Base-by-base conservation (phyloP, 129 eudicot genomes). In the Ambrosia artemisiifolia region DNA sequence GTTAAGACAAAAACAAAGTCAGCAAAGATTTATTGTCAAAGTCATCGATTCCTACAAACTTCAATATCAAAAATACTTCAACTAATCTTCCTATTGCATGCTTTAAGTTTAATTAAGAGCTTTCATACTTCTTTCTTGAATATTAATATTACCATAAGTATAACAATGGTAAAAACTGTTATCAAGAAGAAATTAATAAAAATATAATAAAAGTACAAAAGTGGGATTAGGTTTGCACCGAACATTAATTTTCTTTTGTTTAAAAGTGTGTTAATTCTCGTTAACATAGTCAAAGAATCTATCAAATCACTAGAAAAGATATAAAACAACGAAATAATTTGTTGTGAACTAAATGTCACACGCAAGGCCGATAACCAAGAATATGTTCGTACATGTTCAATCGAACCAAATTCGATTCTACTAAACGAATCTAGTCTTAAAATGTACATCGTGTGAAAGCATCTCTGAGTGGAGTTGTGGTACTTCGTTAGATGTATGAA, bases 1-100 rank as follows among this genome's bases (percentile, higher is more conserved):
- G 63, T 71, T 59, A 78, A 61, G 30, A 59, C 33, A 59, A 61
- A 59, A 38, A 11, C 2, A 77, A 78, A 63, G 77, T 78, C 81
- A 70, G 81, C 81, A 62, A n/a, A 67, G 49, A 55, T 75, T 75
- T 36, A 44, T 40, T 75, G 56, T 53, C 28, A 28, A 49, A 53
- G 10, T 40, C 55, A 64, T 66, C 19, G 47, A 75, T 75, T 65
- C 72, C 12, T 75, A 38, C 19, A 64, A 49, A 74, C 18, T 34
- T 50, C 40, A 35, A 67, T 32, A 46, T 54, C 1, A 17, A 11
- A 13, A 33, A 4, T 48, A 13, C 20, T 48, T 33, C 40, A 70
- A 56, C 16, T 24, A 56, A 56, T 18, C 51, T 47, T 47, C 10
- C 7, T n/a, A 19, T 54, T 54, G 33, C 33, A 54, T 19, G 32